These are phyloP conservation scores for Bipolaris sorokiniana DNA, from an alignment of 2,329 filamentous ascomycete species.

Conservation along the genomic window DNA sequence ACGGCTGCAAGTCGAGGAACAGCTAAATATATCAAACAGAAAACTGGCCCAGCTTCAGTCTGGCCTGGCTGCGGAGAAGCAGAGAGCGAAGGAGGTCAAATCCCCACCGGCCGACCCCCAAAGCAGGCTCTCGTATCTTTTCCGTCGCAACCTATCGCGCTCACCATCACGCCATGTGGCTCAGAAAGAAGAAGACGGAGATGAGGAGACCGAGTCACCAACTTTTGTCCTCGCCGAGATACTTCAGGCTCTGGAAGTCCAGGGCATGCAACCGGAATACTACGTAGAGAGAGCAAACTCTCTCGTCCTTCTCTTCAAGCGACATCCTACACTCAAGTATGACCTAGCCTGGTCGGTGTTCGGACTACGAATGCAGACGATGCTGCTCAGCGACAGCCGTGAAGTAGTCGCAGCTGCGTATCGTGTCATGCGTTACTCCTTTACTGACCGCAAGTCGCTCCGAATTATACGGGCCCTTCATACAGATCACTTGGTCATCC, in stretches of 20 bases:
- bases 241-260: constrained; percentile 84
- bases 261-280: constrained; percentile 89
- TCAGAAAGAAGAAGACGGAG: constrained; percentile 67
- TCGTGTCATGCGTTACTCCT: constrained; percentile 89
- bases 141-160: constrained; percentile 61
- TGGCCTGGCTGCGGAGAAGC: constrained; percentile 65
- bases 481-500: constrained; percentile 89
- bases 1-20: constrained; percentile 68
- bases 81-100: constrained; percentile 62
- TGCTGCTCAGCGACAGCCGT: constrained; percentile 93
- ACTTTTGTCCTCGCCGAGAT: constrained; percentile 91
- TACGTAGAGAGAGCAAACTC: constrained; percentile 93
- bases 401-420: constrained; percentile 97
- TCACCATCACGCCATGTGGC: constrained; percentile 56
- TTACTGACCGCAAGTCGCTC: constrained; percentile 88
- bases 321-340: constrained; percentile 91
- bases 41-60: constrained; percentile 66
- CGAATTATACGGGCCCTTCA: constrained; percentile 86
- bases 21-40: constrained; percentile 85
- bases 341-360: constrained; percentile 97
- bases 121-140: constrained; percentile 63
- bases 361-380: constrained; percentile 88
- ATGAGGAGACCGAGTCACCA: constrained; percentile 78
- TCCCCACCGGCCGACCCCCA: constrained; percentile 54
- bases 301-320: constrained; percentile 94